Evolutionary conservation across 1,139 yeast genomes (phyloP).

Genomic region (Martiniozyma asiatica): DNA sequence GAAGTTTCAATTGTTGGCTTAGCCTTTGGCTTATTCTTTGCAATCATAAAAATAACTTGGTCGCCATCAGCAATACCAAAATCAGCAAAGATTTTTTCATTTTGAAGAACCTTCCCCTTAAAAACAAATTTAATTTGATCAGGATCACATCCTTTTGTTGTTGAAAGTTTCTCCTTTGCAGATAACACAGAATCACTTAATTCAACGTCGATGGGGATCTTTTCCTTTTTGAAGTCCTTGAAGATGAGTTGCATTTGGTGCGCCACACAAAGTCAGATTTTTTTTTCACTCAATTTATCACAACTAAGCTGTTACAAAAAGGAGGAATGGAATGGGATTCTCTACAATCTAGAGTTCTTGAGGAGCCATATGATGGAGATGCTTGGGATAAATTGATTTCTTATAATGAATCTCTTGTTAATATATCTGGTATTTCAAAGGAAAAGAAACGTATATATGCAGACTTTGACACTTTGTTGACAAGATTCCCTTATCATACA

Average conservation of each 20-base stretch:
- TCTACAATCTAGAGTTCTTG: too few species aligned
- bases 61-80: conserved; percentile 81
- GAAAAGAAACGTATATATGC: conserved; percentile 17
- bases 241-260: conserved; percentile 56
- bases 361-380: too few species aligned
- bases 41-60: conserved; percentile 84
- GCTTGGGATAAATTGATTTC: too few species aligned
- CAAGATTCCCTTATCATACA: conserved; percentile 43
- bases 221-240: conserved; percentile 89
- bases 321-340: too few species aligned
- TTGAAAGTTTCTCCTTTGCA: conserved; percentile 65
- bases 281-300: too few species aligned
- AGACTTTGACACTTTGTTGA: conserved; percentile 30
- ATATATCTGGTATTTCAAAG: too few species aligned
- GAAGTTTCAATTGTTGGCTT: conserved; percentile 16
- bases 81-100: conserved; percentile 60
- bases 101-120: conserved; percentile 84
- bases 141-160: conserved; percentile 56
- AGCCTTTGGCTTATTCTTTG: conserved; percentile 22
- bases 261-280: conserved; percentile 3
- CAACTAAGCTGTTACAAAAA: too few species aligned
- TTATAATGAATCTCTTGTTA: too few species aligned
- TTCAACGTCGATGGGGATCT: conserved; percentile 70
- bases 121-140: conserved; percentile 79
- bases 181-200: conserved; percentile 53